phyloP scores from a whole-genome alignment of 805 yeast genomes.

The Maudiozyma bulderi region DNA sequence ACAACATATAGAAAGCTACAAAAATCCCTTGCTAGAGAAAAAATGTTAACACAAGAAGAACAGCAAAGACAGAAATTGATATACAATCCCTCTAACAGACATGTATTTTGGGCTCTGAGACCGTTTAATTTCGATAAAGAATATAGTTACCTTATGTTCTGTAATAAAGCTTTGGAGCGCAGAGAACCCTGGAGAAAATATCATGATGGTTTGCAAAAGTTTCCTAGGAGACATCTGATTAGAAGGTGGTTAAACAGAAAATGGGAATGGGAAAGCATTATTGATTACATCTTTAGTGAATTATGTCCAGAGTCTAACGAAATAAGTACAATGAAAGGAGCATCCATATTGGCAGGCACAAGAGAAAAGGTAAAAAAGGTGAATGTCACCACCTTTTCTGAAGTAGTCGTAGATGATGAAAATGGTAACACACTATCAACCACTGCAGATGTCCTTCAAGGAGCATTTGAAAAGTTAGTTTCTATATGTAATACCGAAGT shows the following conservation, averaged over 20 bases:
- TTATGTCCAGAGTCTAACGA: neutral
- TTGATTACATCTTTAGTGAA: slow-evolving; percentile 3
- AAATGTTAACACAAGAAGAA: slow-evolving; percentile 3
- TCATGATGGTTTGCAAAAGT: slow-evolving; percentile 2
- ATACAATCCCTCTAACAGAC: slow-evolving; percentile 4
- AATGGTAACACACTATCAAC: neutral
- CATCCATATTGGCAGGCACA: neutral
- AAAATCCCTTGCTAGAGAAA: neutral
- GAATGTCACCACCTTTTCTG: neutral
- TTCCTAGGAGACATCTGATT: slow-evolving; percentile 4
- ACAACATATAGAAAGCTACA: neutral
- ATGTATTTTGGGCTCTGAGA: slow-evolving; percentile 1
- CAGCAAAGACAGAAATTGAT: neutral
- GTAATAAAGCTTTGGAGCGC: slow-evolving; percentile 1
- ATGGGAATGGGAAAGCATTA: slow-evolving; percentile 7
- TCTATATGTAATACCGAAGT: neutral
- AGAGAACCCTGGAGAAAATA: neutral
- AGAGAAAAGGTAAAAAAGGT: neutral
- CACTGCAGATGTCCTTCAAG: neutral
- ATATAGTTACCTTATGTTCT: neutral
- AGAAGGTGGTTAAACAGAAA: slow-evolving; percentile 6
- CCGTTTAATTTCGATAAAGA: slow-evolving; percentile 5
- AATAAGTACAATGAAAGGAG: neutral
- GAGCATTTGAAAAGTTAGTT: neutral
- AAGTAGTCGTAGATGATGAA: neutral